Percentiles rank a stretch among this genome's conserved stretches.
phyloP scores from a whole-genome alignment of 2,329 filamentous ascomycete genomes.

The Nothophoma quercina region DNA sequence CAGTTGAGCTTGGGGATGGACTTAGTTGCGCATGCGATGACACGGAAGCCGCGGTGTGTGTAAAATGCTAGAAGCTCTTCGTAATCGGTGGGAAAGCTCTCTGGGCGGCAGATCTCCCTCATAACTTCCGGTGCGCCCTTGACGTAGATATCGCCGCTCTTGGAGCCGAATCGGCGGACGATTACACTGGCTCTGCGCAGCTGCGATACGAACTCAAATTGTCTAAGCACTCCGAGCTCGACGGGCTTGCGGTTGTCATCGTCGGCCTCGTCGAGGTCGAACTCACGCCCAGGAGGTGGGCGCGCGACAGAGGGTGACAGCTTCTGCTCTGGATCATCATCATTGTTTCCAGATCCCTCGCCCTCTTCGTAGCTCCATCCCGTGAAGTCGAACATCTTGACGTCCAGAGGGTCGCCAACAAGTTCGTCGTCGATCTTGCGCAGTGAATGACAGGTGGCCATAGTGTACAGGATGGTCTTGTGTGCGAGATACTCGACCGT shows the following conservation, averaged over 20 bases:
- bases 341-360: constrained; percentile 68
- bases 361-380: constrained; percentile 93
- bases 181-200: constrained; percentile 91
- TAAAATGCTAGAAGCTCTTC: constrained; percentile 89
- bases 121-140: constrained; percentile 98
- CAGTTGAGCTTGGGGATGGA: constrained; percentile 87
- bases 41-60: constrained; percentile 93
- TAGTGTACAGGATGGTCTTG: constrained; percentile 83
- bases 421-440: constrained; percentile 86
- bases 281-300: constrained; percentile 71
- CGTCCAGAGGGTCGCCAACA: constrained; percentile 89
- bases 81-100: constrained; percentile 87
- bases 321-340: constrained; percentile 80
- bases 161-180: constrained; percentile 84
- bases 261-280: constrained; percentile 61
- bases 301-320: constrained; percentile 88
- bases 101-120: constrained; percentile 86
- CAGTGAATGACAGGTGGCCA: constrained; percentile 96
- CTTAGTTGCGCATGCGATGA: constrained; percentile 93
- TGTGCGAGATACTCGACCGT: constrained; percentile 67
- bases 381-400: constrained; percentile 99
- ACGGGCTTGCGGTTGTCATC: constrained; percentile 63
- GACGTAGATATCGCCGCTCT: constrained; percentile 86
- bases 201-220: constrained; percentile 95
- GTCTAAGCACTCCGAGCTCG: constrained; percentile 88